Evolutionary conservation across 2,329 filamentous ascomycete genomes (phyloP).

Genomic region (Fusarium citri): DNA sequence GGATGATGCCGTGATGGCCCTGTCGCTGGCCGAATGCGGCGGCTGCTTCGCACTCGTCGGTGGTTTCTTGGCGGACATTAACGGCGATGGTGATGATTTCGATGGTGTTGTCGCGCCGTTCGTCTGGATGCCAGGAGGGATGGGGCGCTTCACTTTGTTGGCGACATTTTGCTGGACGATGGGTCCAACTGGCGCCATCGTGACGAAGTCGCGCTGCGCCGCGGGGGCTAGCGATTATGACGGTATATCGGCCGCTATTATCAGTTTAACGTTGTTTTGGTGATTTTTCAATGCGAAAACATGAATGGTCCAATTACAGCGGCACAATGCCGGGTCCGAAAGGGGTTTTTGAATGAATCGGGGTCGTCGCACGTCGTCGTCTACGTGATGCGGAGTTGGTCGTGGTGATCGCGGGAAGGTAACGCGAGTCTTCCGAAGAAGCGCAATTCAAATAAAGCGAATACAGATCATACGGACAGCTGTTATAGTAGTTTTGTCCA

Average conservation of each 20-base stretch:
- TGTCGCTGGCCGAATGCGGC: conserved; percentile 51
- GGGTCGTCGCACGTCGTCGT: conserved; percentile 39
- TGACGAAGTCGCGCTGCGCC: conserved; percentile 47
- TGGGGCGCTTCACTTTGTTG: conserved; percentile 75
- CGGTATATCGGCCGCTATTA: conserved; percentile 22
- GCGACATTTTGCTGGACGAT: conserved; percentile 57
- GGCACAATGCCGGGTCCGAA: conserved; percentile 23
- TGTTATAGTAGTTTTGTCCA: not conserved
- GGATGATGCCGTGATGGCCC: conserved; percentile 54
- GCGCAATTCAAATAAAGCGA: conserved; percentile 28
- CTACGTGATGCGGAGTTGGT: conserved; percentile 41
- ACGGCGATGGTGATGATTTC: conserved; percentile 70
- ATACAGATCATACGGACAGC: conserved; percentile 27
- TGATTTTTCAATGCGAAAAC: conserved; percentile 37
- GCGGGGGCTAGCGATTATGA: conserved; percentile 34
- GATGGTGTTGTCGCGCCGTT: conserved; percentile 68
- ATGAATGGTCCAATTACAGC: conserved; percentile 36
- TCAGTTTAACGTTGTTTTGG: conserved; percentile 29
- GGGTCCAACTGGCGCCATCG: conserved; percentile 68
- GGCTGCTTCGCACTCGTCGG: conserved; percentile 57
- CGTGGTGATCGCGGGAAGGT: conserved; percentile 24
- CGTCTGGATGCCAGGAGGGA: conserved; percentile 73
- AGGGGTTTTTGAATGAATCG: conserved; percentile 16
- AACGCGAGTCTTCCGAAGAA: conserved; percentile 32
- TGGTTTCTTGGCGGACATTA: conserved; percentile 67